Evolutionary conservation across 2,329 filamentous ascomycete genomes (phyloP).

Genomic region (Dactylonectria estremocensis): DNA sequence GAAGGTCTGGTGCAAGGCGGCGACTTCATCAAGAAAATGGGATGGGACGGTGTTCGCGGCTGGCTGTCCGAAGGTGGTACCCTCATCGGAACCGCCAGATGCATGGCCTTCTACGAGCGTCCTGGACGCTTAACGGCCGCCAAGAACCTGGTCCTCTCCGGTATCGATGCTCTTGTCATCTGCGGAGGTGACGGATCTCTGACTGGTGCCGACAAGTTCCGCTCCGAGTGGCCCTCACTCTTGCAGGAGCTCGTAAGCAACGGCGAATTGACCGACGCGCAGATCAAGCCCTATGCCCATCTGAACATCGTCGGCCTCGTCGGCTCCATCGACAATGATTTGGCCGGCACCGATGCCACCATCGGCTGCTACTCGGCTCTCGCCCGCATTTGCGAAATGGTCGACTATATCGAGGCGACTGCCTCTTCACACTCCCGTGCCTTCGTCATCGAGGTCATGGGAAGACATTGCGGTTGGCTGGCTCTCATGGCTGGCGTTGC

Average conservation of each 20-base stretch:
- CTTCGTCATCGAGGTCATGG: slow-evolving; percentile 99
- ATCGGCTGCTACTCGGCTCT: slow-evolving; percentile 97
- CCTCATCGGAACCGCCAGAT: slow-evolving; percentile 94
- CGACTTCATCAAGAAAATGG: slow-evolving; percentile 87
- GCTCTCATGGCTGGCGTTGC: slow-evolving; percentile 96
- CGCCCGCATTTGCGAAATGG: slow-evolving; percentile 92
- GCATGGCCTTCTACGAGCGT: slow-evolving; percentile 92
- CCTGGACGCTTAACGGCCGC: slow-evolving; percentile 86
- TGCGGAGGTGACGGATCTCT: slow-evolving; percentile 97
- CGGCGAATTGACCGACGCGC: slow-evolving; percentile 78
- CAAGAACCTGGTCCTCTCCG: slow-evolving; percentile 93
- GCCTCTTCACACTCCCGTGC: slow-evolving; percentile 94
- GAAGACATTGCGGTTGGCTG: slow-evolving; percentile 96
- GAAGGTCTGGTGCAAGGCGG: slow-evolving; percentile 94
- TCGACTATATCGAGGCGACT: slow-evolving; percentile 97
- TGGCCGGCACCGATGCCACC: slow-evolving; percentile 96
- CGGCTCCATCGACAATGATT: slow-evolving; percentile 98
- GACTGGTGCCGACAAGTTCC: slow-evolving; percentile 95
- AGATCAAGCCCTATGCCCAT: slow-evolving; percentile 83
- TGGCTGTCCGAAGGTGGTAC: slow-evolving; percentile 96
- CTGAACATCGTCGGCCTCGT: slow-evolving; percentile 98
- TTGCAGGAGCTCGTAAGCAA: slow-evolving; percentile 86
- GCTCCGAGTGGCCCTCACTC: slow-evolving; percentile 91
- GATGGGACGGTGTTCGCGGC: slow-evolving; percentile 94
- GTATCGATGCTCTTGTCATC: slow-evolving; percentile 96